Conservation (phyloP, 2,329 filamentous ascomycete species). For the Fusarium staphyleae region DNA sequence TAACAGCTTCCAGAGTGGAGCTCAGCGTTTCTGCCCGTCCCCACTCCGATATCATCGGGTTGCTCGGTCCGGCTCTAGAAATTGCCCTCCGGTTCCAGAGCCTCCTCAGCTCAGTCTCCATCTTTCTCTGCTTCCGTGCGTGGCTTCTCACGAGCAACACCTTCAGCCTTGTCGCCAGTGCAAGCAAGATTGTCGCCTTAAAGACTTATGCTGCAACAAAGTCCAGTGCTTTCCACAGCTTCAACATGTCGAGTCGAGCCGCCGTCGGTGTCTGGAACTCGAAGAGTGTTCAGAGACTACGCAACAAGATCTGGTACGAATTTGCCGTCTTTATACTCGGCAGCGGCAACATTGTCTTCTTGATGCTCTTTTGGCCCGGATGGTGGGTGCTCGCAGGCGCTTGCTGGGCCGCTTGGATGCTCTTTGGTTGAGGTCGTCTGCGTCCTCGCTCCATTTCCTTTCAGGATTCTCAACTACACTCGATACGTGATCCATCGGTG, state of each 20-base stretch:
- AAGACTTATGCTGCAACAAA: slow-evolving; percentile 41
- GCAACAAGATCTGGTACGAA: slow-evolving; percentile 59
- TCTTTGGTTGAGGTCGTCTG: slow-evolving; percentile 44
- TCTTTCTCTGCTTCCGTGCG: slow-evolving; percentile 44
- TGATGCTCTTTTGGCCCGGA: slow-evolving; percentile 65
- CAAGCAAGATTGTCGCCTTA: slow-evolving; percentile 38
- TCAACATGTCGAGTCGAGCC: slow-evolving; percentile 42
- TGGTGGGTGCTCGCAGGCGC: slow-evolving; percentile 57
- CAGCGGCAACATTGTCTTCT: slow-evolving; percentile 55
- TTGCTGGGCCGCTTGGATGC: slow-evolving; percentile 46
- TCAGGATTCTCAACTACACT: slow-evolving; percentile 14
- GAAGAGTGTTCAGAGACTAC: slow-evolving; percentile 45
- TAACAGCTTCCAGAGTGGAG: slow-evolving; percentile 50
- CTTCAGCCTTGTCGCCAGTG: slow-evolving; percentile 34
- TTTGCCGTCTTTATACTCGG: slow-evolving; percentile 60
- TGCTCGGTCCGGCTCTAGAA: slow-evolving; percentile 46
- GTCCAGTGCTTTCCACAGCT: slow-evolving; percentile 42
- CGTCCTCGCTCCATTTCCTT: slow-evolving; percentile 7
- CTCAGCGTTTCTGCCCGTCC: slow-evolving; percentile 41
- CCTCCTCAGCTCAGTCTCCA: slow-evolving; percentile 42
- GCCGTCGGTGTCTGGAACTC: slow-evolving; percentile 49
- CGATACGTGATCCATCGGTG: slow-evolving; percentile 17
- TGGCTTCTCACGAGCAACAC: slow-evolving; percentile 44
- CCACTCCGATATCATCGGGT: slow-evolving; percentile 44
- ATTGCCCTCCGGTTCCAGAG: slow-evolving; percentile 47